These are phyloP conservation scores for Hamigera avellanea DNA, from an alignment of 495 filamentous ascomycete species.

Conservation along the genomic window DNA sequence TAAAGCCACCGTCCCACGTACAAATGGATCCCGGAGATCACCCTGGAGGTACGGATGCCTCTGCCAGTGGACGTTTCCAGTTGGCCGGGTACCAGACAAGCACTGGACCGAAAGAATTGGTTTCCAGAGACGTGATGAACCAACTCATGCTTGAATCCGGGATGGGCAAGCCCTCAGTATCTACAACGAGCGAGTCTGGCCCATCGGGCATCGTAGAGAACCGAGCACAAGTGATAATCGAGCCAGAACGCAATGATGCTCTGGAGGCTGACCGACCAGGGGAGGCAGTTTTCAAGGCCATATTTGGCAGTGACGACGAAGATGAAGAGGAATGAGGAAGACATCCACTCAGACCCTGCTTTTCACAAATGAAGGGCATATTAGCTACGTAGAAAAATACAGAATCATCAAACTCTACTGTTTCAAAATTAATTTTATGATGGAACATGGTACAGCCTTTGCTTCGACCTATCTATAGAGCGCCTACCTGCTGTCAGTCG, in stretches of 20 bases:
- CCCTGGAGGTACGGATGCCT: constrained; percentile 8
- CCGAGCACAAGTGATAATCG: constrained; percentile 34
- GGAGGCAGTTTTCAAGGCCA: constrained; percentile 85
- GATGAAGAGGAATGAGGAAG: constrained; percentile 43
- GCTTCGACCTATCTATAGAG: too few relatives aligned
- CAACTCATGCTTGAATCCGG: constrained; percentile 22
- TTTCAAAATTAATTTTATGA: too few relatives aligned
- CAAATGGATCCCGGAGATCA: constrained; percentile 42
- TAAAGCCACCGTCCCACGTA: constrained; percentile 64
- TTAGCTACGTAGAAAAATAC: too few relatives aligned
- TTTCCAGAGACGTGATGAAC: constrained; percentile 31
- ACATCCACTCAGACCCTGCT: too few relatives aligned
- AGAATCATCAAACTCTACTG: too few relatives aligned
- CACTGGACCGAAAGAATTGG: constrained; percentile 20
- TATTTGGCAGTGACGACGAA: constrained; percentile 83
- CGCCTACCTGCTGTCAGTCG: too few relatives aligned
- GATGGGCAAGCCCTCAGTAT: constrained; percentile 4
- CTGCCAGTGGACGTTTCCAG: constrained; percentile 20
- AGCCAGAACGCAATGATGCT: constrained; percentile 77
- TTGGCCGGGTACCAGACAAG: constrained; percentile 23
- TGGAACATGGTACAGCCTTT: too few relatives aligned
- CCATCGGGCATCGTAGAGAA: constrained; percentile 6
- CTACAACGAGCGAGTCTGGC: constrained; percentile 5
- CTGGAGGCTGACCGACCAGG: constrained; percentile 70
- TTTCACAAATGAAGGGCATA: constrained; percentile 27